Evolutionary conservation across 768 basidiomycete genomes (phyloP), one percentile per base, ranked within the genome.

Genomic region (Naganishia vishniacii): DNA sequence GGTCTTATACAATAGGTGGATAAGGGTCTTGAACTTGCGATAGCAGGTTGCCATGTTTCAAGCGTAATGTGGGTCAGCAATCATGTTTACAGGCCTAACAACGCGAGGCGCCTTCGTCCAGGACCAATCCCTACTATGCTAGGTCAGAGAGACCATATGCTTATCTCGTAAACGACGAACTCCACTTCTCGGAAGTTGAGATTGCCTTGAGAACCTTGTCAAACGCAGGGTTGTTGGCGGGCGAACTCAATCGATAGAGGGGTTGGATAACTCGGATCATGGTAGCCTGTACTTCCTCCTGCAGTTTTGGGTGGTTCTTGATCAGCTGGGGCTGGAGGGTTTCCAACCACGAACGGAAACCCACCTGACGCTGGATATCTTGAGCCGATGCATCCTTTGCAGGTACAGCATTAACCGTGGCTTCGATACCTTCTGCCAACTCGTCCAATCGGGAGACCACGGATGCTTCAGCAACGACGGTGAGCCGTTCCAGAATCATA

Each of bases 351-450:
- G 23, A 34, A 26, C 4, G 1, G 28, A 15, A 1, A 67, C 69
- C 59, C 59, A 73, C 74, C 71, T 62, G 97, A 49, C 95, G 68
- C 40, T 79, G 93, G 0, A 91, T 90, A 73, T 98, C 94, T 79
- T 97, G 97, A 59, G 89, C 86, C 7, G 88, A 84, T 0, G 90
- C 90, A 73, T 91, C 88, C 85, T 97, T 91, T 41, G 89, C 88
- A 77, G 85, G 85, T 75, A 90, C 88, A 59, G 85, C 84, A 5
- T 88, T 87, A 28, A 89, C 88, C 25, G 87, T 85, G 65, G 88
- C 88, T 68, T 92, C 90, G 64, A 98, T 81, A 26, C 88, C 83
- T 67, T 88, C 88, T 0, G 87, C 82, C 16, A 72, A 67, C 28
- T 76, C 74, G 59, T 78, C 78, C 42, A 78, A 59, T 32, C 75